Base-by-base conservation (phyloP, 805 yeast species). In the Scheffersomyces coipomensis region DNA sequence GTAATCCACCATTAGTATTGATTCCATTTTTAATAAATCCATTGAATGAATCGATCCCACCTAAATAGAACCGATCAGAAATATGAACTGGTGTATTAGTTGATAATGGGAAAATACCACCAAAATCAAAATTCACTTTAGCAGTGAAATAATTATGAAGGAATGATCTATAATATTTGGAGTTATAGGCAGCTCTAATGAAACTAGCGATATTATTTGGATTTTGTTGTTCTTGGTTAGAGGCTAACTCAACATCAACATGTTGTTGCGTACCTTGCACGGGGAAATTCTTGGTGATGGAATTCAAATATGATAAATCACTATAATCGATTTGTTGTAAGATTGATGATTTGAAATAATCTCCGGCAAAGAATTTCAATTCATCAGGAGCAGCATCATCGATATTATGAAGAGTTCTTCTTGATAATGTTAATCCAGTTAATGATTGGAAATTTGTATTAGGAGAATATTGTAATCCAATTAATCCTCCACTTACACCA, bases 21-120 rank as follows among this genome's bases (percentile, higher is more conserved):
- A 85, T 58, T 0, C 87, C 78, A 65, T 83, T 83, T 38, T 75
- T 66, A 24, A 76, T 70, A 53, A 85, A 87, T 1, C 90, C 88
- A 41, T 85, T 70, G 21, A 88, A 78, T 38, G 83, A 84, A 39
- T 80, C 75, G 11, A 81, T 76, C 0, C 96, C 97, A 13, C 97
- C 95, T 33, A 86, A 68, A 53, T 82, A 87, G 57, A 90, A 91
- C 47, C 86, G 75, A 59, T 91, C 99, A 55, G 83, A 75, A 22
- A 83, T 54, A 52, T 85, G 90, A 1, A 86, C 62, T 39, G 64
- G 47, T 10, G 45, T 37, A 12, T 45, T 25, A 5, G 47, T 34
- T 16, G 52, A 44, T 15, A 73, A 54, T 39, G 76, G 66, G 41
- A 67, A 62, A 21, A 87, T 65, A 39, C 71, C 68, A 4, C 96